These are phyloP conservation scores for Phytopythium mirpurense DNA, from an alignment of 352 stramenopile genomes.

Conservation along the genomic window DNA sequence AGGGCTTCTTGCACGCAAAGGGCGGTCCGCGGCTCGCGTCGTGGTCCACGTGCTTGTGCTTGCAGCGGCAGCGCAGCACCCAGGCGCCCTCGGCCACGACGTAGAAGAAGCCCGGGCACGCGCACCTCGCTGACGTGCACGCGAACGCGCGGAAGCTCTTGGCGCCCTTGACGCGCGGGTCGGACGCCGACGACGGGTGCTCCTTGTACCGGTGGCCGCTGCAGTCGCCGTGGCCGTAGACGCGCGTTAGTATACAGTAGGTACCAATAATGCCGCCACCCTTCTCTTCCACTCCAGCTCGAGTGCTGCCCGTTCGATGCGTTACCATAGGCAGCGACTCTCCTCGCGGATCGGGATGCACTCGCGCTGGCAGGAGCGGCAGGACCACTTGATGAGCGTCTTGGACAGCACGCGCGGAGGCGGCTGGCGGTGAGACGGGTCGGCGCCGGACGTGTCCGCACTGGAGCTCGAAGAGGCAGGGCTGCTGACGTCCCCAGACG, in stretches of 20 bases:
- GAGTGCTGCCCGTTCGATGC: too few species aligned
- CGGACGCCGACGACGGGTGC: constrained; percentile 30
- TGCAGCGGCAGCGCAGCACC: constrained; percentile 77
- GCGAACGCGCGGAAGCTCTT: constrained; percentile 34
- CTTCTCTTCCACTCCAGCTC: too few species aligned
- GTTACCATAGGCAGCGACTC: constrained; percentile 70
- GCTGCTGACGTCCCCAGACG: not conserved
- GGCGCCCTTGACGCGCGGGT: constrained; percentile 33
- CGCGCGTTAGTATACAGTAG: too few species aligned
- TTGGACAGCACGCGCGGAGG: constrained; percentile 20
- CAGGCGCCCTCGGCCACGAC: constrained; percentile 76
- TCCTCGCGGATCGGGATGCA: constrained; percentile 76
- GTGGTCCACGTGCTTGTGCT: constrained; percentile 78
- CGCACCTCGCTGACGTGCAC: constrained; percentile 52
- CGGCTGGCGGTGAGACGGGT: not conserved
- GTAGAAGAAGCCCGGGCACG: constrained; percentile 64
- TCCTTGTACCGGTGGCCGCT: constrained; percentile 79
- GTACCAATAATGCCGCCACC: too few species aligned
- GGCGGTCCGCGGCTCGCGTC: constrained; percentile 28
- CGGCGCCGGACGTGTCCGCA: not conserved
- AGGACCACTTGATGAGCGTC: constrained; percentile 59
- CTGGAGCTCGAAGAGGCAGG: not conserved
- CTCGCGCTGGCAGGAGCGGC: constrained; percentile 50
- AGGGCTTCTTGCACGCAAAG: constrained; percentile 46
- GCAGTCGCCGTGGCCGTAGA: too few species aligned